Conservation (phyloP, 2,329 filamentous ascomycete genomes). For the Fusarium continuum region DNA sequence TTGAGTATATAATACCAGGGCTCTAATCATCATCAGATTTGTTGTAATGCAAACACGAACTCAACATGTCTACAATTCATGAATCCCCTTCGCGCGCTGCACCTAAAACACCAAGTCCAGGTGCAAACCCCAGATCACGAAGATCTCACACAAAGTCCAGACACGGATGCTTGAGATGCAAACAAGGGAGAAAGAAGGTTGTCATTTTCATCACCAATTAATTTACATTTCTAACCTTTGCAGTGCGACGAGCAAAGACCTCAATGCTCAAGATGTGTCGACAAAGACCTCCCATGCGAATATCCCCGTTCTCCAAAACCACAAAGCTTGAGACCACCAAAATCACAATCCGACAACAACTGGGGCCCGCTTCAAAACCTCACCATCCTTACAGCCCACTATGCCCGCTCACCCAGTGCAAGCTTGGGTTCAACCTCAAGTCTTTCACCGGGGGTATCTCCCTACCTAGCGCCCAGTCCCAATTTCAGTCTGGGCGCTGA, state of each 20-base stretch:
- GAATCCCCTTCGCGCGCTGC: not conserved
- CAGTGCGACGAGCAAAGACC: conserved; percentile 35
- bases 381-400: not conserved
- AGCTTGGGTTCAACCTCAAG: not conserved
- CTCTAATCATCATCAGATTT: too few species aligned
- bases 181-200: conserved; percentile 38
- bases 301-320: conserved; percentile 7
- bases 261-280: conserved; percentile 25
- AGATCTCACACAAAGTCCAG: conserved; percentile 39
- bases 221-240: not conserved
- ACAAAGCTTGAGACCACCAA: not conserved
- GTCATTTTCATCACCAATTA: fast-evolving
- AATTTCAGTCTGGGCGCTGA: not conserved
- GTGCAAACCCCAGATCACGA: conserved; percentile 10
- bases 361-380: conserved; percentile 2
- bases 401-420: not conserved
- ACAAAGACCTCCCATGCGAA: conserved; percentile 21
- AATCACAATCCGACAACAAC: not conserved
- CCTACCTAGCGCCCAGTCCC: conserved; percentile 3
- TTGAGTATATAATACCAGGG: not conserved
- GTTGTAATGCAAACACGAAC: too few species aligned
- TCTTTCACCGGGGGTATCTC: not conserved
- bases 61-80: not conserved
- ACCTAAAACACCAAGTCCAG: not conserved
- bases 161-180: conserved; percentile 36